phyloP scores from a whole-genome alignment of 768 basidiomycete genomes.

The Suillus sp. region DNA sequence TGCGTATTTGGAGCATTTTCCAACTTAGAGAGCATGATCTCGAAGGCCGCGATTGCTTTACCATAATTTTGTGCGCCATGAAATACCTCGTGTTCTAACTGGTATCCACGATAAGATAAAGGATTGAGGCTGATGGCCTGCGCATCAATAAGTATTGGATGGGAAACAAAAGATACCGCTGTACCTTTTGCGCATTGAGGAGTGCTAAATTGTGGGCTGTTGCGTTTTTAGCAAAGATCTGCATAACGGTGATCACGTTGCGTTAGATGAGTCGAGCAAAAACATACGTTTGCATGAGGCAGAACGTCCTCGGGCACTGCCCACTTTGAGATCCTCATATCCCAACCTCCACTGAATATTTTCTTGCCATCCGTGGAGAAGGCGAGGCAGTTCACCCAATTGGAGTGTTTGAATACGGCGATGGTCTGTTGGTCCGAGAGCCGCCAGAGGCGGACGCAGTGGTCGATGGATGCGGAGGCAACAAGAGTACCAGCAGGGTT shows the following conservation, averaged over 20 bases:
- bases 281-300: not conserved
- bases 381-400: not conserved
- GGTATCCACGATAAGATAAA: not conserved
- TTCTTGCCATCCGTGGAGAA: not conserved
- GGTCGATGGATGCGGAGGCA: slow-evolving; percentile 25
- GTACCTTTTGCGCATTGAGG: not conserved
- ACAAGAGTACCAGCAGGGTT: slow-evolving; percentile 33
- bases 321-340: slow-evolving; percentile 1
- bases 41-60: not conserved
- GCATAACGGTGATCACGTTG: not conserved
- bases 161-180: not conserved
- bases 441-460: not conserved
- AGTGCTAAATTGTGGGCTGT: not conserved
- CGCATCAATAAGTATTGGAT: not conserved
- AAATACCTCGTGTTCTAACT: not conserved
- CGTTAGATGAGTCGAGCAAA: not conserved
- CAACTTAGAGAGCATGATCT: not conserved
- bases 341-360: not conserved
- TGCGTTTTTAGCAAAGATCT: not conserved
- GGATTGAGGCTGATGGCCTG: not conserved
- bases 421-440: slow-evolving; percentile 1
- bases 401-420: not conserved
- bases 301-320: not conserved
- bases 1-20: not conserved
- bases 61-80: not conserved